A percentile compares a stretch with the other conserved stretches of the same genome.
phyloP scores from a whole-genome alignment of 2,329 filamentous ascomycete genomes.

The Penicillium sp. region DNA sequence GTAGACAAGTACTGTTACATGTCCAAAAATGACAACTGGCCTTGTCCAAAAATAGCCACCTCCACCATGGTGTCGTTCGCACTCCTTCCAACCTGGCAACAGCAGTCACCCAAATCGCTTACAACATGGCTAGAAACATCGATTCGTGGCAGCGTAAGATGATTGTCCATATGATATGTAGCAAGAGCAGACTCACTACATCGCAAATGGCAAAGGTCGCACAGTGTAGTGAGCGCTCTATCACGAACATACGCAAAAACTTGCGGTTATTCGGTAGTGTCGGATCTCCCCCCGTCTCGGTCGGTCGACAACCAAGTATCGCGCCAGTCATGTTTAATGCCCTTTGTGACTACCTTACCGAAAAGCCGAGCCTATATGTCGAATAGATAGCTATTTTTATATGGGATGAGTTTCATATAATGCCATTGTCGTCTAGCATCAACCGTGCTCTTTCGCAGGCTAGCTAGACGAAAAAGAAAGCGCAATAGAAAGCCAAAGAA shows the following conservation, averaged over 20 bases:
- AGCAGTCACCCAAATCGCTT: no score
- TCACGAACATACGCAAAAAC: constrained; percentile 10
- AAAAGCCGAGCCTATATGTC: no score
- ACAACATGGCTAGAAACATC: not conserved
- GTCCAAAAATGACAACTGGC: not conserved
- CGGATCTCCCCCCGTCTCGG: not conserved
- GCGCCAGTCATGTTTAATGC: constrained; percentile 1
- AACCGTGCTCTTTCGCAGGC: constrained; percentile 1
- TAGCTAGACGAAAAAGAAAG: constrained; percentile 20
- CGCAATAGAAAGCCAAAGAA: no score
- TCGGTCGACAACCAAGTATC: not conserved
- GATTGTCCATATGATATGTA: constrained; percentile 6
- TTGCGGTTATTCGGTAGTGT: constrained; percentile 4
- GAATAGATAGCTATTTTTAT: no score
- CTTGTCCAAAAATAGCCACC: not conserved
- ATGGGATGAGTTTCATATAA: no score
- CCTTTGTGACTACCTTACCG: not conserved
- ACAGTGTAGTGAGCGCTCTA: constrained; percentile 3
- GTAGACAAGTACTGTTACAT: not conserved
- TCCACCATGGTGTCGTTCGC: not conserved
- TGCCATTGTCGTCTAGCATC: no score
- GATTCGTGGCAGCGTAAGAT: not conserved
- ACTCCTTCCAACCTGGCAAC: no score
- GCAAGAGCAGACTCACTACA: not conserved
- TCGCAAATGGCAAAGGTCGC: constrained; percentile 5